Evolutionary conservation across 352 stramenopile genomes (phyloP), one percentile per base, ranked within the genome.

Genomic region (Phytophthora crassamura): DNA sequence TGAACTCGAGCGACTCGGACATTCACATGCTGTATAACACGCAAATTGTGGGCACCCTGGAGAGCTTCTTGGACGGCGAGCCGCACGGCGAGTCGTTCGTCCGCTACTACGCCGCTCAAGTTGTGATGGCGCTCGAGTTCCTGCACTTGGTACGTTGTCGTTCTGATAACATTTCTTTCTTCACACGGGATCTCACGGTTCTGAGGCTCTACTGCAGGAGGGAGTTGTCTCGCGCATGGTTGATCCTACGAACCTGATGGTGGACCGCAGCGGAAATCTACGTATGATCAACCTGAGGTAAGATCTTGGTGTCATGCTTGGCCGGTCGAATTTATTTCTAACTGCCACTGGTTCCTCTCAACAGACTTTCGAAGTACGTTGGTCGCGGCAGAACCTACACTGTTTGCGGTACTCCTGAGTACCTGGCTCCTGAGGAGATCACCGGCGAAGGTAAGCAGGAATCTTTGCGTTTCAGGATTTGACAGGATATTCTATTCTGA

Each of bases 341-440:
- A 30, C 25, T 30, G 25, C 25, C 25, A 30, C 4, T 30, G 25
- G 25, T 28, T 49, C 35, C 8, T 43, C 69, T 30, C 4, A 47
- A 5, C 43, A 93, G 87, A 69, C 64, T 94, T 30, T 90, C 86
- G 5, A 96, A 96, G 67, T 96, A 96, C 55, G 82, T 96, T 67
- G 88, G 88, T 42, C 73, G 84, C 39, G 86, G 88, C 35, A 71
- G 88, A 47, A 96, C 88, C 2, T 96, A 93, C 71, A 96, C 88
- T 33, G 86, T 96, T 4, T 96, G 88, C 52, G 88, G 88, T 33
- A 96, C 85, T 4, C 86, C 88, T 1, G 88, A 96, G 51, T 96
- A 96, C 48, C 59, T 96, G 20, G 87, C 88, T 11, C 88, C 88
- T 14, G 88, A 96, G 49, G 84, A 96, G 47, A 94, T 96, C 66